phyloP scores from a whole-genome alignment of 2,329 filamentous ascomycete genomes.

The Diaporthe longicolla region DNA sequence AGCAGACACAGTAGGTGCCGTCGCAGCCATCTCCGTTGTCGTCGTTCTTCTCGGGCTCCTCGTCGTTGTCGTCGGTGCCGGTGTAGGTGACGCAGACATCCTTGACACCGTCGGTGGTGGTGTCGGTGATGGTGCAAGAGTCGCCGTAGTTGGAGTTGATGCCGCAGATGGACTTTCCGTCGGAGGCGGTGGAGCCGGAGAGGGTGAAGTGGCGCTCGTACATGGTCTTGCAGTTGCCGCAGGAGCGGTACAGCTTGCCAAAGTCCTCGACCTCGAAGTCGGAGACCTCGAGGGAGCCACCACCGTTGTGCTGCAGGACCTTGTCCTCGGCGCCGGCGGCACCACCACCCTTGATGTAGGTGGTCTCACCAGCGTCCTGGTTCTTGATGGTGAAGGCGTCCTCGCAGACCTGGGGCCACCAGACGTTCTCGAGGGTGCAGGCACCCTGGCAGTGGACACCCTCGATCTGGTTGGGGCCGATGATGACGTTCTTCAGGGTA shows the following conservation, averaged over 20 bases:
- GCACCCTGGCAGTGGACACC: constrained; percentile 63
- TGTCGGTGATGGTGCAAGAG: constrained; percentile 45
- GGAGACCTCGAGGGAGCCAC: constrained; percentile 51
- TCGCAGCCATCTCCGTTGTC: constrained; percentile 33
- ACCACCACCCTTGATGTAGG: constrained; percentile 56
- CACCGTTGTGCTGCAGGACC: constrained; percentile 56
- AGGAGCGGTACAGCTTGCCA: constrained; percentile 63
- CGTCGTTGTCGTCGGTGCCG: constrained; percentile 29
- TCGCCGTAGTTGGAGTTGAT: constrained; percentile 66
- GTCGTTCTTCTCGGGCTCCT: constrained; percentile 28
- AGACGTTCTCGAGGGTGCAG: constrained; percentile 57
- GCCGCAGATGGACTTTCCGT: constrained; percentile 49
- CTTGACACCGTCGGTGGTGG: neutral
- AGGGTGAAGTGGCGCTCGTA: constrained; percentile 59
- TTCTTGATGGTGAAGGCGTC: constrained; percentile 54
- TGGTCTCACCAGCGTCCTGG: constrained; percentile 51
- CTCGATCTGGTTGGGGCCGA: constrained; percentile 63
- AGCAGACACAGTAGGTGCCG: constrained; percentile 35
- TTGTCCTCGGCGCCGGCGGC: constrained; percentile 54
- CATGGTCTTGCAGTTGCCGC: constrained; percentile 62
- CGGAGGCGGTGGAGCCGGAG: constrained; percentile 58
- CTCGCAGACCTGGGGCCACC: constrained; percentile 53
- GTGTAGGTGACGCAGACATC: constrained; percentile 33
- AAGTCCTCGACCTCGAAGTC: constrained; percentile 59
- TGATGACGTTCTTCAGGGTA: constrained; percentile 65